Base-by-base conservation (phyloP, 306 rosid genomes). In the Corylus avellana region DNA sequence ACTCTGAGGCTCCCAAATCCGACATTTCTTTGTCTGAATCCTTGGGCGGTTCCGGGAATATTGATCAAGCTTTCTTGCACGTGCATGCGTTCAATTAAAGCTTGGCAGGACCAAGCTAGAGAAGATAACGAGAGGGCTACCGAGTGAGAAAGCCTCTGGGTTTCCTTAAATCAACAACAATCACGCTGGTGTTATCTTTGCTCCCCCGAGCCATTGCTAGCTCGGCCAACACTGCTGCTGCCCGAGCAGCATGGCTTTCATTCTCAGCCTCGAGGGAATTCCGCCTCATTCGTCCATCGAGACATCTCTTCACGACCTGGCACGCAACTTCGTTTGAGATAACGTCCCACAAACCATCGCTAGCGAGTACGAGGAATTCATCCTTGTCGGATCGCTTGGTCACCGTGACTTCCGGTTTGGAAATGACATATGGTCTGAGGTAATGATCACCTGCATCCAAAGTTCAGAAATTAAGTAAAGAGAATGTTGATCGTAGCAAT, bases 271-370 rank as follows among this genome's bases (percentile, higher is more conserved):
- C 80, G 0, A 70, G 1, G 70, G 84, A 76, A 22, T 74, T 66
- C 53, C 79, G 81, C 68, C 73, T 89, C 22, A 77, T 66, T 77
- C 67, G 74, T 8, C 93, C 88, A 2, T 72, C 77, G 10, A 94
- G 83, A 70, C 88, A 88, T 85, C 85, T 90, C 84, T 89, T 91
- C 49, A 91, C 97, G 42, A 90, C 81, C 39, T 80, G 87, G 68
- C 97, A 90, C 2, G 97, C 97, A 58, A 79, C 59, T 58, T 92
- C 91, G 9, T 89, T 90, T 0, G 98, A 83, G 5, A 94, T 71
- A 1, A 91, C 98, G 35, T 88, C 97, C 97, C 98, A 94, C 69
- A 94, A 83, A 0, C 98, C 98, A 81, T 94, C 98, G 63, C 98
- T 92, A 16, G 90, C 97, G 3, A 94, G 84, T 67, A 94, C 84